Conservation (phyloP, 441 rosid genomes). For the Erodium texanum region DNA sequence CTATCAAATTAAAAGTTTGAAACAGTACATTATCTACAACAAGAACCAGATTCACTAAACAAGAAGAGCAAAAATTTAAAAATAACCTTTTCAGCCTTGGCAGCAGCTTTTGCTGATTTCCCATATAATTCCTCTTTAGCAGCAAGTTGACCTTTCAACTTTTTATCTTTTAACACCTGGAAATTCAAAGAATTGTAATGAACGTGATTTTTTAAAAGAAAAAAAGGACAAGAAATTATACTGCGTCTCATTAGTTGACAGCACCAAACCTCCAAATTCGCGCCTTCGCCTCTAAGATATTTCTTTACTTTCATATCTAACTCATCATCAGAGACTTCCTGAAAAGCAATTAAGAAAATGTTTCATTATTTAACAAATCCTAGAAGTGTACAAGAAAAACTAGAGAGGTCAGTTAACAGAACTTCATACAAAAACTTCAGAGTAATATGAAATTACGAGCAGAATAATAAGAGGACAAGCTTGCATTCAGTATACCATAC, state of each 20-base stretch:
- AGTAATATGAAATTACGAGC: no score
- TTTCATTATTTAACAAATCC: not conserved
- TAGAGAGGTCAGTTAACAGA: not conserved
- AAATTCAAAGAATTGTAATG: not conserved
- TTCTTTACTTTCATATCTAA: conserved; percentile 52
- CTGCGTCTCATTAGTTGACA: not conserved
- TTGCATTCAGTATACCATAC: no score
- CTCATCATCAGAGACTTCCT: conserved; percentile 41
- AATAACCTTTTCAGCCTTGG: conserved; percentile 64
- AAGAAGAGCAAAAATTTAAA: not conserved
- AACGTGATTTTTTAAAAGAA: not conserved
- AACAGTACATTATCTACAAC: not conserved
- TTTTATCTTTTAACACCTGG: conserved; percentile 65
- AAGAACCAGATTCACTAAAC: not conserved
- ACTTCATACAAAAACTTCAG: no score
- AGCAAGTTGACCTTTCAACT: conserved; percentile 66
- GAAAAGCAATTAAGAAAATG: conserved; percentile 13
- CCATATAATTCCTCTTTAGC: conserved; percentile 54
- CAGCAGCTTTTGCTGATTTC: conserved; percentile 67
- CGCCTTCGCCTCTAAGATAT: conserved; percentile 71
- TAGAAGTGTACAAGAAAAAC: not conserved
- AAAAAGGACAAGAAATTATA: conserved; percentile 1
- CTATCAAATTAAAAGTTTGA: not conserved
- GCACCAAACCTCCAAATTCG: conserved; percentile 57
- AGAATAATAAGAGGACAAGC: no score